These are phyloP conservation scores for Solanum hybrid DNA, from an alignment of 305 asterid genomes.

Conservation along the genomic window DNA sequence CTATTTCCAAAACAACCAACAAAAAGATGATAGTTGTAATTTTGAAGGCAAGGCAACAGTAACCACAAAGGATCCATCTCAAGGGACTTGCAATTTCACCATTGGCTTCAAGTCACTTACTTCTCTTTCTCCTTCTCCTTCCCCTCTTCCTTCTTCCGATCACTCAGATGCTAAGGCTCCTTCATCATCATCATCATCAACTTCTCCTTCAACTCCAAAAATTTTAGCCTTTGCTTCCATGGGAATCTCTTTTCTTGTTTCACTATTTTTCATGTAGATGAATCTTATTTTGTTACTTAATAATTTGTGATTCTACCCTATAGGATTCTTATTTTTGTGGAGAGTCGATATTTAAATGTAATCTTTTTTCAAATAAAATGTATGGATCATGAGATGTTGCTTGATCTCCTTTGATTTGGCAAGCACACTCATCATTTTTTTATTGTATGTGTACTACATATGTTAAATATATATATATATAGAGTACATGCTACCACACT, in stretches of 20 bases:
- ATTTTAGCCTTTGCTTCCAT: background rate
- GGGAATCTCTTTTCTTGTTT: background rate
- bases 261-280: background rate
- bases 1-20: slow-evolving; percentile 14
- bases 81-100: slow-evolving; percentile 14
- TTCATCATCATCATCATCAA: background rate
- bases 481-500: background rate
- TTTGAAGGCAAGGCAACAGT: slow-evolving; percentile 11
- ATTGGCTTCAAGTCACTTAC: background rate
- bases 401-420: background rate
- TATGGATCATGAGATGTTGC: background rate
- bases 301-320: background rate
- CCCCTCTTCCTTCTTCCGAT: background rate
- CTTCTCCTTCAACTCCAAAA: background rate
- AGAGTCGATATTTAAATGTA: background rate
- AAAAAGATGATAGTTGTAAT: background rate
- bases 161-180: background rate
- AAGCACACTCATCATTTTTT: background rate
- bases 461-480: too few species aligned
- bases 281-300: background rate
- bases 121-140: slow-evolving; percentile 2
- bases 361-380: background rate
- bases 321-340: background rate
- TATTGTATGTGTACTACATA: background rate
- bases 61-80: slow-evolving; percentile 10